Evolutionary conservation across 805 yeast species (phyloP), one percentile per base, ranked within the genome.

Genomic region (Saturnispora sanitii): DNA sequence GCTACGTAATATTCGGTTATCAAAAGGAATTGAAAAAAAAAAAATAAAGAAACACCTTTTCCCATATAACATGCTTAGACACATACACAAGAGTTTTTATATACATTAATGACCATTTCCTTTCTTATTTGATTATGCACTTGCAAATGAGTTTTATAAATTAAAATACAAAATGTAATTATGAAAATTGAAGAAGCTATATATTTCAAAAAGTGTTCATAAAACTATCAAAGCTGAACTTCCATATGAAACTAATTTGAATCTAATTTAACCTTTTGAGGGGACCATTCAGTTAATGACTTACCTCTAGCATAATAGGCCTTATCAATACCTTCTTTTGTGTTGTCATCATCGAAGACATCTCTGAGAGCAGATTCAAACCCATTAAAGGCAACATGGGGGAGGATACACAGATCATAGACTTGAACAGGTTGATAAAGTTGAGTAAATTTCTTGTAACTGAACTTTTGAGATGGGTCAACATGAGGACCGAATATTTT

Each of bases 371-470:
- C 49, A 21, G 47, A 42, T 29, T 51, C 54, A 21, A 47, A 45
- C 19, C 62, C 62, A 26, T 46, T 52, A 37, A 58, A 58, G 3
- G 58, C 43, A n/a, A 58, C 50, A 29, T 53, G 49, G 6, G 62
- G 62, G 46, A 56, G 44, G 3, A 58, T 40, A 3, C 55, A 49
- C 12, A 55, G 48, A 31, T 55, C 61, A 28, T 52, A 54, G n/a
- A 57, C 50, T 43, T 57, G 59, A n/a, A 58, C 55, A 15, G 61
- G 60, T 7, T 54, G 53, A 26, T 51, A 47, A n/a, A 54, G 33
- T 16, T 49, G 37, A n/a, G 55, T 55, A 28, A 58, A 48, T 17
- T 48, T 45, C 33, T 44, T 51, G 38, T 58, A 58, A 5, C 54
- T 50, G 16, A 57, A 52, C 23, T 41, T 40, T 13, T 49, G 51